phyloP scores from a whole-genome alignment of 495 filamentous ascomycete genomes.

The Neurospora sp. region DNA sequence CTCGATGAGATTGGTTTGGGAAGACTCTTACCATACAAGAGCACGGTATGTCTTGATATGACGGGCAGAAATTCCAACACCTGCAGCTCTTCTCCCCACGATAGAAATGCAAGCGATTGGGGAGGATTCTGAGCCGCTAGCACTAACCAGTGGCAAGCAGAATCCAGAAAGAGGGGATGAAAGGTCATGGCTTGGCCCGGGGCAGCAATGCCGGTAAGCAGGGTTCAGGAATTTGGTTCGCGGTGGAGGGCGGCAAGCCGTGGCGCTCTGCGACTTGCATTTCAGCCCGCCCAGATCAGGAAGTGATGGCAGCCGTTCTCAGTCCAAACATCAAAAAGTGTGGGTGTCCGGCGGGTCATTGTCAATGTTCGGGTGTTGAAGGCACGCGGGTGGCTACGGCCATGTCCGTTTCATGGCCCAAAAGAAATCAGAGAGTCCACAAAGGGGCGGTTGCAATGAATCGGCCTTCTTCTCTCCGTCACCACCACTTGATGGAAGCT shows the following conservation, averaged over 20 bases:
- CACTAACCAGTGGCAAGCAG: not conserved
- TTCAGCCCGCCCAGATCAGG: constrained; percentile 12
- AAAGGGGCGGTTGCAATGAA: not conserved
- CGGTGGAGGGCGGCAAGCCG: not conserved
- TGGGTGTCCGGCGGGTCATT: not conserved
- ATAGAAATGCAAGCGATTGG: not conserved
- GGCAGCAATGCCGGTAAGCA: not conserved
- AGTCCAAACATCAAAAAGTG: not conserved
- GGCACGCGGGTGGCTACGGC: not conserved
- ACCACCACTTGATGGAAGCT: not conserved
- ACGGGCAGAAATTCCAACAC: not conserved
- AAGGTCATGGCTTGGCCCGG: not conserved
- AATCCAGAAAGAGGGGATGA: not conserved
- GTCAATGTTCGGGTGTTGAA: not conserved
- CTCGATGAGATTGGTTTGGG: not conserved
- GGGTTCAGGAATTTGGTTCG: not conserved
- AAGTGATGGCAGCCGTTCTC: not conserved
- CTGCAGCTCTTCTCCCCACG: not conserved
- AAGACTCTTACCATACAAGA: not conserved
- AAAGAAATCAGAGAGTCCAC: not conserved
- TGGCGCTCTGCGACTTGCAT: constrained; percentile 7
- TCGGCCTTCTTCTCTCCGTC: not conserved
- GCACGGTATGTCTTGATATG: not conserved
- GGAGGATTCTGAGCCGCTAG: not conserved
- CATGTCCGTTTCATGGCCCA: not conserved